phyloP scores from a whole-genome alignment of 2,329 filamentous ascomycete genomes.

The Aspergillus candidus region DNA sequence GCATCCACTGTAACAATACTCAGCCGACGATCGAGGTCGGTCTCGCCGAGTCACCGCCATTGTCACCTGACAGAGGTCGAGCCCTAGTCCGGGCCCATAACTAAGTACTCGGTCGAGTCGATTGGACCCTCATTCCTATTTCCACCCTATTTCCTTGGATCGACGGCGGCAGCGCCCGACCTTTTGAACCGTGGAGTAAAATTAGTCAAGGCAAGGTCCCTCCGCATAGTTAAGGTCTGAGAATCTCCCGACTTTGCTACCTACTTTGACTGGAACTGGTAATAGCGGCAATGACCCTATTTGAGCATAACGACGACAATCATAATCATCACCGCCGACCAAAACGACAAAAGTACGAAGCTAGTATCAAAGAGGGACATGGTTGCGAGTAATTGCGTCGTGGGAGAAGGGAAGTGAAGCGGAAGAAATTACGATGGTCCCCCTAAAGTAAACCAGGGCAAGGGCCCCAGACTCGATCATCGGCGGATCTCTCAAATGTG shows the following conservation, averaged over 20 bases:
- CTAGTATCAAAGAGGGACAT: constrained; percentile 3
- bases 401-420: neutral
- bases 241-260: too few relatives aligned
- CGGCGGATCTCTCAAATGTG: constrained; percentile 13
- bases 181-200: too few relatives aligned
- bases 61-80: neutral
- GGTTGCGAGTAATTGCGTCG: constrained; percentile 1
- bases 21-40: constrained; percentile 1
- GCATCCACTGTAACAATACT: too few relatives aligned
- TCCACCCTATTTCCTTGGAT: too few relatives aligned
- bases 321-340: neutral
- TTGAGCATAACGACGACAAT: neutral
- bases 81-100: too few relatives aligned
- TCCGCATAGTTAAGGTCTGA: too few relatives aligned
- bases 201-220: too few relatives aligned
- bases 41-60: constrained; percentile 3
- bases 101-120: too few relatives aligned
- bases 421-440: constrained; percentile 9
- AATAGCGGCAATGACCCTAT: neutral
- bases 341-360: neutral
- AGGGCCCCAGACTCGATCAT: constrained; percentile 4
- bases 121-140: too few relatives aligned
- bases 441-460: neutral
- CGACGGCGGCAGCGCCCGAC: too few relatives aligned
- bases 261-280: neutral